Percentiles rank a stretch among this genome's conserved stretches.
phyloP scores from a whole-genome alignment of 2,329 filamentous ascomycete genomes.

The Colletotrichum sp. region DNA sequence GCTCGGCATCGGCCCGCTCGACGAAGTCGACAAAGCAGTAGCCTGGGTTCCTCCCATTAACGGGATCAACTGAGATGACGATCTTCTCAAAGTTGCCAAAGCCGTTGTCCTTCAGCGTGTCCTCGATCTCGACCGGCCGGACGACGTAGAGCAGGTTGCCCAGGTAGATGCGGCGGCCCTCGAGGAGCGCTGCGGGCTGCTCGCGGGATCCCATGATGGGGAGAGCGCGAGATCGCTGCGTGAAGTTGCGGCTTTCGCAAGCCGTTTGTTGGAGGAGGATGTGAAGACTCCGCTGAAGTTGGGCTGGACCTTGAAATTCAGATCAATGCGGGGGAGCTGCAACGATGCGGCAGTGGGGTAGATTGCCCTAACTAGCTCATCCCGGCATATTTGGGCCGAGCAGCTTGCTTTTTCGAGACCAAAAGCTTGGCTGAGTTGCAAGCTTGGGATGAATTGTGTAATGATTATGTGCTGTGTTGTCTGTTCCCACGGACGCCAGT shows the following conservation, averaged over 20 bases:
- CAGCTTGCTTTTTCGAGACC: neutral
- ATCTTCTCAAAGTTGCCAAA: slow-evolving; percentile 55
- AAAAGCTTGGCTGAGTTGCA: neutral
- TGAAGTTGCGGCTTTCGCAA: neutral
- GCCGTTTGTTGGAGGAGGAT: neutral
- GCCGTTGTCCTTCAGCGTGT: slow-evolving; percentile 51
- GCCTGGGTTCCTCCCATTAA: slow-evolving; percentile 72
- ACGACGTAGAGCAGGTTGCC: slow-evolving; percentile 67
- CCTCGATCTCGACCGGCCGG: slow-evolving; percentile 63
- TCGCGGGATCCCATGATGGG: neutral
- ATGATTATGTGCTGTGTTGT: too few relatives aligned
- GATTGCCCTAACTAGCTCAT: neutral
- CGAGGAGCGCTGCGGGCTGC: slow-evolving; percentile 13
- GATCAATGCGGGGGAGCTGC: neutral
- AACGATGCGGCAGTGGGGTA: neutral
- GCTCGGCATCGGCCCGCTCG: slow-evolving; percentile 59
- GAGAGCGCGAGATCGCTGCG: neutral
- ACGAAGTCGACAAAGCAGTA: slow-evolving; percentile 78
- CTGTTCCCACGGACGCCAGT: too few relatives aligned
- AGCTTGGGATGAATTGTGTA: neutral
- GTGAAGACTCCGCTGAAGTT: fast-evolving
- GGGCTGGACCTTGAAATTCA: neutral
- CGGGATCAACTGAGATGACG: slow-evolving; percentile 72
- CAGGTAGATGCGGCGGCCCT: slow-evolving; percentile 60
- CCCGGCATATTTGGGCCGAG: neutral